Percentiles rank a stretch among this genome's conserved stretches.
Conservation (phyloP, 805 yeast species). For the Cyberlindnera japonica region DNA sequence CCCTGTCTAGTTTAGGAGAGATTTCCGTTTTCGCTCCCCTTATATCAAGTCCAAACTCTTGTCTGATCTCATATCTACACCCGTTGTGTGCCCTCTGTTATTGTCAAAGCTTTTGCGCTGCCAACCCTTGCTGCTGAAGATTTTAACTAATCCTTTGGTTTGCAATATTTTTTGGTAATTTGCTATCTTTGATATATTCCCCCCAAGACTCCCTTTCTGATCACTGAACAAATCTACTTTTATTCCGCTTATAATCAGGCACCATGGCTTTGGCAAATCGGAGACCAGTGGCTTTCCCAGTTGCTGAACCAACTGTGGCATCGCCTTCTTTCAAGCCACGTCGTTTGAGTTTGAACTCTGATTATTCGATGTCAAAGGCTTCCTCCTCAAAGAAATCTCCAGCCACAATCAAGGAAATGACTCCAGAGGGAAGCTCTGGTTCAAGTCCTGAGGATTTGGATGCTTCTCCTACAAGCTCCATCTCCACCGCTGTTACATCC, state of each 20-base stretch:
- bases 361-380: slow-evolving; percentile 15
- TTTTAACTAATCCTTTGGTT: slow-evolving; percentile 28
- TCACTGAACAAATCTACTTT: slow-evolving; percentile 1
- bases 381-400: slow-evolving; percentile 13
- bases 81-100: no score
- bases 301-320: slow-evolving; percentile 28
- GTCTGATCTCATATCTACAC: no score
- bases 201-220: background rate
- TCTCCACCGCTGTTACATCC: slow-evolving; percentile 20
- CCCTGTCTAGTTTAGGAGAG: slow-evolving; percentile 1
- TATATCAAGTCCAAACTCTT: no score
- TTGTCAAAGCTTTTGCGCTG: background rate
- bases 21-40: background rate
- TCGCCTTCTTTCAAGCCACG: slow-evolving; percentile 31
- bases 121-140: slow-evolving; percentile 25
- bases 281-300: slow-evolving; percentile 56
- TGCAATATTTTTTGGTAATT: background rate
- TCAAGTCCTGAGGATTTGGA: slow-evolving; percentile 26
- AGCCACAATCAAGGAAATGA: slow-evolving; percentile 22
- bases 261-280: slow-evolving; percentile 64
- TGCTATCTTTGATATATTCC: background rate
- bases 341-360: slow-evolving; percentile 26
- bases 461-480: slow-evolving; percentile 26
- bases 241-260: no score
- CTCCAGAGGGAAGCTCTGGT: slow-evolving; percentile 24